Evolutionary conservation across 495 filamentous ascomycete genomes (phyloP).

Genomic region (Penicillium alfredii): DNA sequence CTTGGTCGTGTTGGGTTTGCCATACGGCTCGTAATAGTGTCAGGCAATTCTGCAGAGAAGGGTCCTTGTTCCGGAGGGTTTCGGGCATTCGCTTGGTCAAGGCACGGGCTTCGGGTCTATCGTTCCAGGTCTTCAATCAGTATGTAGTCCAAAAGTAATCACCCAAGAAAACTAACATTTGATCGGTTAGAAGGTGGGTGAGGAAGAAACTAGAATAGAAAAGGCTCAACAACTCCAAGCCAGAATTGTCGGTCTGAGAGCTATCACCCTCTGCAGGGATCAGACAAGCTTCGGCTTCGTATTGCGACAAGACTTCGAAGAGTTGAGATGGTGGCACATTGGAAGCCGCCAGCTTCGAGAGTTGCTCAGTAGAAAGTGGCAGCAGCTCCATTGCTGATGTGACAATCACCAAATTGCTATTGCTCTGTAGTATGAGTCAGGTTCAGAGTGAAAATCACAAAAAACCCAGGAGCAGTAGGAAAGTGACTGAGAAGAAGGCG

Average conservation of each 20-base stretch:
- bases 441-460: no score
- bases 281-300: constrained; percentile 39
- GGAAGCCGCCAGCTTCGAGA: constrained; percentile 32
- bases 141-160: neutral
- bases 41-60: constrained; percentile 40
- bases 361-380: constrained; percentile 30
- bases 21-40: constrained; percentile 45
- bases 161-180: constrained; percentile 34
- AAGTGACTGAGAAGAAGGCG: constrained; percentile 6
- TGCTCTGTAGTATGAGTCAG: no score
- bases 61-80: constrained; percentile 31
- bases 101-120: constrained; percentile 48
- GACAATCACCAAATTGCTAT: neutral
- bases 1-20: constrained; percentile 39
- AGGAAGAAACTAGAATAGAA: constrained; percentile 50
- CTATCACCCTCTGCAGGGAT: constrained; percentile 18
- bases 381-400: constrained; percentile 29
- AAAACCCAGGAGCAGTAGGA: neutral
- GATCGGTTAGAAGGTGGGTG: constrained; percentile 45
- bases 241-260: constrained; percentile 2
- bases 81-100: constrained; percentile 45
- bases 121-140: neutral
- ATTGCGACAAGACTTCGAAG: constrained; percentile 38
- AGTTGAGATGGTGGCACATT: constrained; percentile 35
- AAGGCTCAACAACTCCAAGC: constrained; percentile 32